Evolutionary conservation across 768 basidiomycete species (phyloP).

Genomic region (Auricularia cornea): DNA sequence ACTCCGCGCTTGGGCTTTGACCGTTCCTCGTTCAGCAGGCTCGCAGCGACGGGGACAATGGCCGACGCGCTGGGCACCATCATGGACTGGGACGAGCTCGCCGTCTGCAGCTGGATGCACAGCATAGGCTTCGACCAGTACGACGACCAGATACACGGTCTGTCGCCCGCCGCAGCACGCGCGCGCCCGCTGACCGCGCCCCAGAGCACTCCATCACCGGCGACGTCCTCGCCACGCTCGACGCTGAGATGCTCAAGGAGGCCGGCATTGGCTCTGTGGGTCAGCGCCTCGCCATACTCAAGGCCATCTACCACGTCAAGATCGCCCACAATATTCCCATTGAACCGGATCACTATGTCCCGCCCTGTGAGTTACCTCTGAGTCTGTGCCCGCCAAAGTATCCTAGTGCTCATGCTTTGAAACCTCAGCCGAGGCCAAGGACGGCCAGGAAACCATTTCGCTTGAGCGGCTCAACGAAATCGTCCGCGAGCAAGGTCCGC

Average conservation of each 20-base stretch:
- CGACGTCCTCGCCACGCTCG: slow-evolving; percentile 76
- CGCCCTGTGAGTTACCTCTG: slow-evolving; percentile 61
- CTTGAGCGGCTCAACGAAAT: slow-evolving; percentile 59
- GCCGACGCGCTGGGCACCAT: slow-evolving; percentile 4
- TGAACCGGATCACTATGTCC: slow-evolving; percentile 77
- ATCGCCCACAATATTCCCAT: slow-evolving; percentile 73
- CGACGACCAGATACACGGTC: slow-evolving; percentile 72
- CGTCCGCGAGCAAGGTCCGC: slow-evolving; percentile 67
- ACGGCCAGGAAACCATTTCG: slow-evolving; percentile 43
- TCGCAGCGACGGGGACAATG: background rate
- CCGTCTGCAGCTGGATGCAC: slow-evolving; percentile 69
- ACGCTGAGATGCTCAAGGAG: slow-evolving; percentile 76
- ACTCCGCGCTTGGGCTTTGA: background rate
- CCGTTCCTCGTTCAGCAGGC: background rate
- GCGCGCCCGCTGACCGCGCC: background rate
- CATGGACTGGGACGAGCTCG: slow-evolving; percentile 30
- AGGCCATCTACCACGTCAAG: slow-evolving; percentile 86
- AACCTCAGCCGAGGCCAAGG: slow-evolving; percentile 51
- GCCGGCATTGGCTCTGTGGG: slow-evolving; percentile 87
- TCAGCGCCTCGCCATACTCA: slow-evolving; percentile 85
- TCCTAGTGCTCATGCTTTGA: no score
- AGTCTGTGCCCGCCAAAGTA: no score
- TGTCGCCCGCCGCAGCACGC: slow-evolving; percentile 13
- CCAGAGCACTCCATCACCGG: slow-evolving; percentile 89
- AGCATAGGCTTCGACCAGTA: slow-evolving; percentile 80